A percentile compares a stretch with the other conserved stretches of the same genome.
Conservation (phyloP, 805 yeast species). For the Barnettozyma salicaria region DNA sequence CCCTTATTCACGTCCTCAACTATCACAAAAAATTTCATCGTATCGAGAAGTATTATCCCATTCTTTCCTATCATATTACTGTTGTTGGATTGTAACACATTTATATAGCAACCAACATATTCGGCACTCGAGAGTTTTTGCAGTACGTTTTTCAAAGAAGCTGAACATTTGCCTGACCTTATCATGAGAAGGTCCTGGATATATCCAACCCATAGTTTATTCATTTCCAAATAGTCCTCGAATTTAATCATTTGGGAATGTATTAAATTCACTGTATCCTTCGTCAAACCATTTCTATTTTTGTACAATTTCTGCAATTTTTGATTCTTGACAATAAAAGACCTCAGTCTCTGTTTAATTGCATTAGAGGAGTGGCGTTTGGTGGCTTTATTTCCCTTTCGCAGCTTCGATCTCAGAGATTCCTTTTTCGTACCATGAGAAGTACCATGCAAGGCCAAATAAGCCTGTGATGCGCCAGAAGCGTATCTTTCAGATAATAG, state of each 20-base stretch:
- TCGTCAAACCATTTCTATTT: too few relatives aligned
- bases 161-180: neutral
- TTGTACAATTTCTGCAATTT: conserved; percentile 22
- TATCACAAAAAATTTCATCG: conserved; percentile 64
- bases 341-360: conserved; percentile 12
- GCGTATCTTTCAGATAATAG: neutral
- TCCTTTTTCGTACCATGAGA: too few relatives aligned
- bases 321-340: conserved; percentile 22
- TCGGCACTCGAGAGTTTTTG: conserved; percentile 70
- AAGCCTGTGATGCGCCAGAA: too few relatives aligned
- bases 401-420: neutral
- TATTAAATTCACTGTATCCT: too few relatives aligned
- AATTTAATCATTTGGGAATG: conserved; percentile 23
- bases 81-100: conserved; percentile 53
- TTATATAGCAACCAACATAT: conserved; percentile 66
- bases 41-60: conserved; percentile 84
- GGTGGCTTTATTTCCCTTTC: conserved; percentile 24
- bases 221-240: conserved; percentile 47
- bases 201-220: conserved; percentile 70
- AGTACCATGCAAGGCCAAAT: too few relatives aligned
- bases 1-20: conserved; percentile 33
- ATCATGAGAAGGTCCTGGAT: conserved; percentile 44
- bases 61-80: conserved; percentile 49
- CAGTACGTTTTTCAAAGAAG: conserved; percentile 32
- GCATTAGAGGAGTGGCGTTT: conserved; percentile 15